Evolutionary conservation across 306 rosid genomes (phyloP).

Genomic region (Quercus gilva): DNA sequence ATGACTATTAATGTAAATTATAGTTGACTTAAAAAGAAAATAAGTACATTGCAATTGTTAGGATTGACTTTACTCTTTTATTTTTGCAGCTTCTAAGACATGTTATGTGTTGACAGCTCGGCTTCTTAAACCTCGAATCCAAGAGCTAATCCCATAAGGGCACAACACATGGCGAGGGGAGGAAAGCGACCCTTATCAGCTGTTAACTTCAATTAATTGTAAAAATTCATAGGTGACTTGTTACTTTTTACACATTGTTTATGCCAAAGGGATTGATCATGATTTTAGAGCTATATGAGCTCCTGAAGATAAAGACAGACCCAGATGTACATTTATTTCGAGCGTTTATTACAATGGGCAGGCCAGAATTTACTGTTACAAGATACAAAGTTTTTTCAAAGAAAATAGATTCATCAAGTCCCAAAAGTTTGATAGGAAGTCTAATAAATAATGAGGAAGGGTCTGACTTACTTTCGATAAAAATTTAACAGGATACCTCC

Average conservation of each 20-base stretch:
- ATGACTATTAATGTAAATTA: no score
- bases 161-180: no score
- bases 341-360: background rate
- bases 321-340: background rate
- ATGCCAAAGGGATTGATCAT: conserved; percentile 12
- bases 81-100: no score
- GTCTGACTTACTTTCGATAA: no score
- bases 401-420: background rate
- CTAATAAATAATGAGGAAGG: background rate
- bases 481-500: no score
- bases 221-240: background rate
- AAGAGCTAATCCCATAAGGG: no score
- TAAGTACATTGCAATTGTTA: no score
- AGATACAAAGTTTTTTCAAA: background rate
- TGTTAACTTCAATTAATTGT: conserved; percentile 27
- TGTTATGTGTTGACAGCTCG: no score
- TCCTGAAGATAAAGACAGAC: background rate
- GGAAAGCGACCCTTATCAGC: no score
- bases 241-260: conserved; percentile 26
- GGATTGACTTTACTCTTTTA: no score
- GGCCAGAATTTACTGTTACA: background rate
- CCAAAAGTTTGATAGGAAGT: background rate
- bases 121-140: no score
- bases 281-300: conserved; percentile 19
- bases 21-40: no score